These are phyloP conservation scores for Hypoxylon sp. DNA, from an alignment of 2,329 filamentous ascomycete species.

Conservation along the genomic window DNA sequence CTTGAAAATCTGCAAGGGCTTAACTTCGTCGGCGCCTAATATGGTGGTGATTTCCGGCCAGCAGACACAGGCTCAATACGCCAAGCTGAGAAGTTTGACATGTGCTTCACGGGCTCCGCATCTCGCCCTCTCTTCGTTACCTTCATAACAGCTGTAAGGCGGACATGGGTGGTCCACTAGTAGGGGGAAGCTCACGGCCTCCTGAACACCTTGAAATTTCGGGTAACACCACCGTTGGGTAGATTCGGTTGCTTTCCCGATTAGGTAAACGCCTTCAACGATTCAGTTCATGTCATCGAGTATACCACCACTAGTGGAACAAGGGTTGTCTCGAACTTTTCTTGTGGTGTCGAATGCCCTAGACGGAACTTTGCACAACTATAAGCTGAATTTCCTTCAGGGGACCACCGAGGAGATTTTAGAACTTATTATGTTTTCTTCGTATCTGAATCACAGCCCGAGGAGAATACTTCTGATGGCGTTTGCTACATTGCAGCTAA, in stretches of 20 bases:
- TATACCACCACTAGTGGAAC: background rate
- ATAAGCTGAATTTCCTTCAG: background rate
- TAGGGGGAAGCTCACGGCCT: background rate
- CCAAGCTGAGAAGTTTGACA: slow-evolving; percentile 1
- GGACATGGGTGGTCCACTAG: slow-evolving; percentile 1
- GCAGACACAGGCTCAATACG: background rate
- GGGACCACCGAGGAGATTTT: slow-evolving; percentile 6
- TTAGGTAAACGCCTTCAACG: slow-evolving; percentile 9
- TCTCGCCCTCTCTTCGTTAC: background rate
- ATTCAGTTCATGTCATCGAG: background rate
- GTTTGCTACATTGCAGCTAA: background rate
- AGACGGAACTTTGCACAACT: background rate
- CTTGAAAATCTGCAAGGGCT: background rate
- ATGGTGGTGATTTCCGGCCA: background rate
- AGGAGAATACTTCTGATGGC: too few species aligned
- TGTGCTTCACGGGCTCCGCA: slow-evolving; percentile 14
- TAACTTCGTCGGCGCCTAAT: background rate
- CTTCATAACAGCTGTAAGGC: slow-evolving; percentile 6
- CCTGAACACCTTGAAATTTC: slow-evolving; percentile 2
- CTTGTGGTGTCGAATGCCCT: background rate
- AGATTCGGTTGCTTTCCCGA: slow-evolving; percentile 14
- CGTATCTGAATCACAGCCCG: background rate
- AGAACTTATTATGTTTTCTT: background rate
- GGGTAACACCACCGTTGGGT: slow-evolving; percentile 22
- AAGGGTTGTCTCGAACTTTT: slow-evolving; percentile 12